Percentiles rank a stretch among this genome's conserved stretches.
Evolutionary conservation across 2,329 filamentous ascomycete species (phyloP).

Genomic region (Arthroderma sp.): DNA sequence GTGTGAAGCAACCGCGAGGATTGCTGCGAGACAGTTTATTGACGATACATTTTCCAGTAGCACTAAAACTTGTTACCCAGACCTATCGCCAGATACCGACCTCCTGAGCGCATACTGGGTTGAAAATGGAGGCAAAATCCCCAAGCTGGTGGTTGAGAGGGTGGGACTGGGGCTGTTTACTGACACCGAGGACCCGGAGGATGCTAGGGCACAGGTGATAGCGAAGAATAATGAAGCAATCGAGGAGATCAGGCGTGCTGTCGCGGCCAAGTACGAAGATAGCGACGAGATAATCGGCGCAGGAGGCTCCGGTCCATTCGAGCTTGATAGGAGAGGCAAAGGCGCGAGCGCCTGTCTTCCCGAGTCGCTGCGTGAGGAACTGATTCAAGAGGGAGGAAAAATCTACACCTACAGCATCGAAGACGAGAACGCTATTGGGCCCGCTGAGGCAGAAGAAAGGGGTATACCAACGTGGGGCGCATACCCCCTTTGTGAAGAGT

Average conservation of each 20-base stretch:
- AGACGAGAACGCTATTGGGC: background rate
- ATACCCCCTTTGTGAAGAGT: background rate
- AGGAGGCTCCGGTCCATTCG: background rate
- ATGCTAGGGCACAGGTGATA: conserved; percentile 1
- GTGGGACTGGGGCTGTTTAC: conserved; percentile 10
- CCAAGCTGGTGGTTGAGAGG: conserved; percentile 11
- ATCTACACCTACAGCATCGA: background rate
- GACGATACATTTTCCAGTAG: conserved; percentile 2
- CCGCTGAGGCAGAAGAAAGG: background rate
- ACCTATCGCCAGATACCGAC: conserved; percentile 9
- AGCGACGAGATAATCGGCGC: background rate
- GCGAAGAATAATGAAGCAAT: conserved; percentile 7
- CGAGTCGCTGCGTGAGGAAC: background rate
- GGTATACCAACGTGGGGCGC: background rate
- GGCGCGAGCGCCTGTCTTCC: background rate
- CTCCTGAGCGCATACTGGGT: conserved; percentile 7
- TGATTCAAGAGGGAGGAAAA: background rate
- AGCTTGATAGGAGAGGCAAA: background rate
- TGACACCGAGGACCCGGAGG: background rate
- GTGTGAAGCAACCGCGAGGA: conserved; percentile 16
- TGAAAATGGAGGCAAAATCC: conserved; percentile 8
- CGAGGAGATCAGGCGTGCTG: conserved; percentile 6
- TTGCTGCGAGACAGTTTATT: conserved; percentile 15
- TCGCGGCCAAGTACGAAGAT: conserved; percentile 1
- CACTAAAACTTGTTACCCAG: conserved; percentile 10